Evolutionary conservation across 2,329 filamentous ascomycete genomes (phyloP), one percentile per base, ranked within the genome.

Genomic region (Paraconiothyrium sp.): DNA sequence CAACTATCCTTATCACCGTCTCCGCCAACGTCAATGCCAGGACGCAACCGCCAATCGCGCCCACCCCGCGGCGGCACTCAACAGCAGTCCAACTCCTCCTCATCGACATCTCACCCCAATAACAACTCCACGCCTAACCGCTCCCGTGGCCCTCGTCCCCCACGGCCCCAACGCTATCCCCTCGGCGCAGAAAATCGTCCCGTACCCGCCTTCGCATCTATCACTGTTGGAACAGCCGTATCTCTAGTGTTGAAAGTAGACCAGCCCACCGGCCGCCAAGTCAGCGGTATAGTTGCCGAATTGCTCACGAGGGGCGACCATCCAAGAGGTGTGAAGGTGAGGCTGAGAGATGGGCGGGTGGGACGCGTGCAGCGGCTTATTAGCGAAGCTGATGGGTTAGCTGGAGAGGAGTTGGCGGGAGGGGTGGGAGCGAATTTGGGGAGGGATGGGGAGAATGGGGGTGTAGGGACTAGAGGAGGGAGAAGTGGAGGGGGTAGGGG

Each of bases 261-360:
- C 76, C 92, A 94, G 74, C 86, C 86, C 1, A 93, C 90, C 0
- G 92, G 91, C 7, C 85, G 85, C 49, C 88, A 92, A 69, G 91
- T 92, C 1, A 81, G 83, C 48, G 92, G 92, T 27, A 77, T 83
- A 5, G 87, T 94, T 1, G 83, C 84, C 56, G 86, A 92, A 49
- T 76, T 94, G 0, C 82, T 94, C 51, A 94, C 91, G 2, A 82
- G 86, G 1, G 90, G 90, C 30, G 87, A 94, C 67, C 92, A 94
- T 70, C 90, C 90, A 2, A 85, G 90, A 10, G 92, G 92, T 39
- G 92, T 94, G 80, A 94, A 94, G 77, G 91, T 94, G 27, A 86
- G 91, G 2, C 82, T 94, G 6, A 79, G 81, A 1, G 90, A 92
- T 74, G 91, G 91, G 1, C 84, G 90, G 30, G 86, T 94, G 2